These are phyloP conservation scores for Salix udensis DNA, from an alignment of 345 rosid genomes.

Conservation along the genomic window DNA sequence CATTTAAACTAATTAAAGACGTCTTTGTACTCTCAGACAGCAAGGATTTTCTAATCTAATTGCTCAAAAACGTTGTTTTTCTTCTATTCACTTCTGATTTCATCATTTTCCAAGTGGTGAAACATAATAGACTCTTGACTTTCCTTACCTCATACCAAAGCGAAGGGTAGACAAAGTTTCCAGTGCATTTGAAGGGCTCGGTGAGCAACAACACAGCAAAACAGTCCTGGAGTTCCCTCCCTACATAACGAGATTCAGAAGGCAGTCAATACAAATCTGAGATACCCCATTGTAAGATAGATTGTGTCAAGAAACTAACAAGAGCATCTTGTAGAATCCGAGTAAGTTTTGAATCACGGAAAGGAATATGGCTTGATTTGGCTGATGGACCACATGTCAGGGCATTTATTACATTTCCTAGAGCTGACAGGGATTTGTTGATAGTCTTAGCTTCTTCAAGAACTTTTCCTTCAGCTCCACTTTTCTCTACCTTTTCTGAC, in stretches of 20 bases:
- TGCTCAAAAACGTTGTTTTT: not conserved
- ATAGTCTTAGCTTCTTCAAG: conserved; percentile 94
- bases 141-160: conserved; percentile 73
- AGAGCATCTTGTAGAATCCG: conserved; percentile 84
- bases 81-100: not conserved
- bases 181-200: conserved; percentile 67
- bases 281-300: not conserved
- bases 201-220: conserved; percentile 88
- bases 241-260: conserved; percentile 35
- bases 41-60: not conserved
- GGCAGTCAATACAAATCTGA: conserved; percentile 1
- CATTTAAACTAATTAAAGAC: not conserved
- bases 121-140: conserved; percentile 1
- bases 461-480: conserved; percentile 91
- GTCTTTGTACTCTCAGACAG: not conserved
- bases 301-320: conserved; percentile 38
- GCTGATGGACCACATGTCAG: conserved; percentile 63
- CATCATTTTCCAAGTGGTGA: not conserved
- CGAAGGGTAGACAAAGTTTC: conserved; percentile 88
- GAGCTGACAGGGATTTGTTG: conserved; percentile 84
- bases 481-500: conserved; percentile 91
- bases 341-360: conserved; percentile 92
- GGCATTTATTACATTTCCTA: conserved; percentile 84
- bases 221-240: conserved; percentile 84
- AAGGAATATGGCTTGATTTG: conserved; percentile 70